These are phyloP conservation scores for Rhipidocladum racemiflorum DNA, from an alignment of 176 grass and related monocot genomes.

Conservation along the genomic window DNA sequence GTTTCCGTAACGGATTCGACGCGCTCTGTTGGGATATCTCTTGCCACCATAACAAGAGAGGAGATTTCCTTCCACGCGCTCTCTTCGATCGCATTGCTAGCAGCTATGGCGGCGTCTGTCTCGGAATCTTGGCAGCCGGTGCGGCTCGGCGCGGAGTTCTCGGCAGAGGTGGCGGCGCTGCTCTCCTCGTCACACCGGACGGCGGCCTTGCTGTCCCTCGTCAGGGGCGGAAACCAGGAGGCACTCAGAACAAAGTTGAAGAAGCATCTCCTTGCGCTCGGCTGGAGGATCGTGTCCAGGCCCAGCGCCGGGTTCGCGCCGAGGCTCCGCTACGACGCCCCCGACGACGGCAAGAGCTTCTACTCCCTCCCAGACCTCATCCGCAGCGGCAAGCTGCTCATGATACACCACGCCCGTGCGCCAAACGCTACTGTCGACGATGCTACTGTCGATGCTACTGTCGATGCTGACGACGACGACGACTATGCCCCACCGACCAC, in stretches of 20 bases:
- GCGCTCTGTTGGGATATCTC: no score
- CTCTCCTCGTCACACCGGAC: not conserved
- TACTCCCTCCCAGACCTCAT: slow-evolving; percentile 29
- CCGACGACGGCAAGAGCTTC: slow-evolving; percentile 12
- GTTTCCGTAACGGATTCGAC: no score
- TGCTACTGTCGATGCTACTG: no score
- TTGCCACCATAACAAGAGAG: no score
- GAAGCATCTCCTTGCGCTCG: slow-evolving; percentile 47
- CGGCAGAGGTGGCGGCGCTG: not conserved
- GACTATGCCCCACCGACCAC: no score
- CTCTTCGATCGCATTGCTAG: no score
- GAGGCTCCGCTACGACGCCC: slow-evolving; percentile 24
- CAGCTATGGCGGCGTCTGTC: no score
- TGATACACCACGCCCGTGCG: not conserved
- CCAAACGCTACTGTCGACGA: no score
- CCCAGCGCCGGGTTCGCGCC: slow-evolving; percentile 5
- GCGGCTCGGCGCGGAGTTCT: slow-evolving; percentile 17
- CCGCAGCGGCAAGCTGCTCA: not conserved
- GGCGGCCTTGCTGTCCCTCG: not conserved
- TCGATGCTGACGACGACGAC: no score
- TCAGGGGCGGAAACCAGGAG: not conserved
- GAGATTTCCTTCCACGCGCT: no score
- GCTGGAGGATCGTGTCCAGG: slow-evolving; percentile 41
- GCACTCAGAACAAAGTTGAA: not conserved
- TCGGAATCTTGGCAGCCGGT: slow-evolving; percentile 22